Conservation (phyloP, 1,284 basidiomycete species). For the Sanghuangporus baumii region DNA sequence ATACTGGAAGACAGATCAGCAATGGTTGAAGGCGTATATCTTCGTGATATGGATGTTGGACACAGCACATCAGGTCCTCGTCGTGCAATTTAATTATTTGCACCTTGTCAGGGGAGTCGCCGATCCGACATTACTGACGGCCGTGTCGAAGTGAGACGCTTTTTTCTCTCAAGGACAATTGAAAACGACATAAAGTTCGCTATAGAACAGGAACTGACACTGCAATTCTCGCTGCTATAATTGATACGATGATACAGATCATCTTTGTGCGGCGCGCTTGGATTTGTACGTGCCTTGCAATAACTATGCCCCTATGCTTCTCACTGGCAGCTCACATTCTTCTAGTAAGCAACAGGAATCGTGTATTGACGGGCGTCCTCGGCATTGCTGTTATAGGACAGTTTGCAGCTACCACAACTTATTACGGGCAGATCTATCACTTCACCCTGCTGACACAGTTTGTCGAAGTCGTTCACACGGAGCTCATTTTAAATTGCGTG, state of each 20-base stretch:
- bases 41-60: neutral
- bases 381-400: neutral
- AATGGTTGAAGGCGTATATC: neutral
- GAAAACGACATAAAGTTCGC: neutral
- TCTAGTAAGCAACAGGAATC: neutral
- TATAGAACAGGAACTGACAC: neutral
- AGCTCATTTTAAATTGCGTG: neutral
- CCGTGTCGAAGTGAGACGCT: neutral
- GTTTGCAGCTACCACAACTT: neutral
- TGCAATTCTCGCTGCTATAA: neutral
- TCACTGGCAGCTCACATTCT: neutral
- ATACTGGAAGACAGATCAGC: neutral
- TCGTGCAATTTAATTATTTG: neutral
- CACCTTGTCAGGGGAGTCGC: constrained; percentile 3
- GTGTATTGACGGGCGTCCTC: neutral
- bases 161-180: neutral
- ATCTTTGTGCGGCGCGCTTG: constrained; percentile 2
- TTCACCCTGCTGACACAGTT: neutral
- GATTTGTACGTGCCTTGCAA: neutral
- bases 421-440: constrained; percentile 16
- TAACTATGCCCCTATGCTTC: neutral
- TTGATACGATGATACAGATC: neutral
- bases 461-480: constrained; percentile 50
- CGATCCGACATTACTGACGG: neutral
- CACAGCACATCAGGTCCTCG: neutral